Base-by-base conservation (phyloP, 192 early-diverging fungal genomes). In the Umbelopsis sp. region DNA sequence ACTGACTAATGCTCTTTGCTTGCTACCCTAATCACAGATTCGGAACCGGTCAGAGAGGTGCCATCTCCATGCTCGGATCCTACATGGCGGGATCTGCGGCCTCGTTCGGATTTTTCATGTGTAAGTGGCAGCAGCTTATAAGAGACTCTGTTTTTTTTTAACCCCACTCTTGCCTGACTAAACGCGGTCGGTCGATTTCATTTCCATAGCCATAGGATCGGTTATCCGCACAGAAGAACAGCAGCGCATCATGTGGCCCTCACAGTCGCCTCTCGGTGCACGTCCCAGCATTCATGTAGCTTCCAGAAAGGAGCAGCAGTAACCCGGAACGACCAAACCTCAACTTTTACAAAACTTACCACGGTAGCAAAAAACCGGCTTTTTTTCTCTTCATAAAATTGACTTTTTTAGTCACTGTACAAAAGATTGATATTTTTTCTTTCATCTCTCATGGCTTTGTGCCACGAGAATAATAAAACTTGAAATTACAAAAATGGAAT, bases 71-170 rank as follows among this genome's bases (percentile, higher is more conserved):
- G 1, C 84, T 94, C n/a, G 87, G 90, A 3, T 89, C 88, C 72
- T 91, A 89, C 25, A 90, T 91, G 86, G 66, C 90, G 46, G 84
- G 87, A 2, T 91, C 91, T 48, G 91, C 89, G 15, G 90, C 90
- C n/a, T 90, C 88, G 30, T 94, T 94, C 80, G 91, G 90, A 21
- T 90, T 91, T 64, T 94, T 94, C 64, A 92, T 94, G 91, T 82
- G 86, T 84, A 87, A 71, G 65, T 50, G 3, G 15, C 15, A 33
- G 25, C 13, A 48, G n/a, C 21, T 18, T 64, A 0, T 35, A 33
- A 35, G 11, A 0, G 23, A 51, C 49, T 8, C 12, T 4, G 0
- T 51, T 51, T 6, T 51, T 13, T 30, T 30, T 30, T 30, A 30
- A 30, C 27, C 27, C 1, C 27, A 30, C 27, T 30, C 27, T 30